These are phyloP conservation scores for Thielaviopsis euricoi DNA, from an alignment of 2,329 filamentous ascomycete species.

Conservation along the genomic window DNA sequence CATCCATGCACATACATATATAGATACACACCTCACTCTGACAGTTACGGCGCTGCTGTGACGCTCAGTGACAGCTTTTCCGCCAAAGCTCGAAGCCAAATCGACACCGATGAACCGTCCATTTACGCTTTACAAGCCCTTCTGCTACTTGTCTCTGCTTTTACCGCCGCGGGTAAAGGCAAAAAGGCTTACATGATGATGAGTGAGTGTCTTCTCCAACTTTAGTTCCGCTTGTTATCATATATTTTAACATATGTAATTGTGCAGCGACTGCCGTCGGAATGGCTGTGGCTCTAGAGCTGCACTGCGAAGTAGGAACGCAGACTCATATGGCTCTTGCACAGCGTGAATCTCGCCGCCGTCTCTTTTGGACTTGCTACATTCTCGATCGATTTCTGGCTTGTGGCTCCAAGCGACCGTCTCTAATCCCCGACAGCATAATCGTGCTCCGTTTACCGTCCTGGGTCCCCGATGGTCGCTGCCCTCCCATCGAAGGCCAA, in stretches of 20 bases:
- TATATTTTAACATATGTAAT: constrained; percentile 22
- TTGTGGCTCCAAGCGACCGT: constrained; percentile 66
- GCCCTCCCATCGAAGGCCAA: constrained; percentile 55
- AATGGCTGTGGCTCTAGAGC: constrained; percentile 68
- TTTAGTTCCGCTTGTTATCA: not conserved
- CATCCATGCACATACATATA: not conserved
- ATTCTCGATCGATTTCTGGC: constrained; percentile 70
- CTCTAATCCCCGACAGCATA: constrained; percentile 61
- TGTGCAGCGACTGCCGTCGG: constrained; percentile 52
- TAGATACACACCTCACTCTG: constrained; percentile 54
- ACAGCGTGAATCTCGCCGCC: constrained; percentile 59
- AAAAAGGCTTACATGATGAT: constrained; percentile 80
- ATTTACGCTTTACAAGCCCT: constrained; percentile 63
- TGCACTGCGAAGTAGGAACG: constrained; percentile 61
- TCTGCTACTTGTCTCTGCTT: constrained; percentile 58
- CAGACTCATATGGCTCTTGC: constrained; percentile 16
- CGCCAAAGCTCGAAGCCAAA: constrained; percentile 46
- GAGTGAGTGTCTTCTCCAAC: constrained; percentile 32
- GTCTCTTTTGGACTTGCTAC: constrained; percentile 84
- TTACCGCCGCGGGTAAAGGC: constrained; percentile 60
- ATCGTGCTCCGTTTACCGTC: constrained; percentile 61
- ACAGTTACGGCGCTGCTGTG: constrained; percentile 50
- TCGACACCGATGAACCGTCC: constrained; percentile 68
- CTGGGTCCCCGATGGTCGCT: constrained; percentile 47
- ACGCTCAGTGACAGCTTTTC: constrained; percentile 59